A percentile compares a stretch with the other conserved stretches of the same genome.
These are phyloP conservation scores for Lophiotrema nucula DNA, from an alignment of 495 filamentous ascomycete genomes.

Conservation along the genomic window DNA sequence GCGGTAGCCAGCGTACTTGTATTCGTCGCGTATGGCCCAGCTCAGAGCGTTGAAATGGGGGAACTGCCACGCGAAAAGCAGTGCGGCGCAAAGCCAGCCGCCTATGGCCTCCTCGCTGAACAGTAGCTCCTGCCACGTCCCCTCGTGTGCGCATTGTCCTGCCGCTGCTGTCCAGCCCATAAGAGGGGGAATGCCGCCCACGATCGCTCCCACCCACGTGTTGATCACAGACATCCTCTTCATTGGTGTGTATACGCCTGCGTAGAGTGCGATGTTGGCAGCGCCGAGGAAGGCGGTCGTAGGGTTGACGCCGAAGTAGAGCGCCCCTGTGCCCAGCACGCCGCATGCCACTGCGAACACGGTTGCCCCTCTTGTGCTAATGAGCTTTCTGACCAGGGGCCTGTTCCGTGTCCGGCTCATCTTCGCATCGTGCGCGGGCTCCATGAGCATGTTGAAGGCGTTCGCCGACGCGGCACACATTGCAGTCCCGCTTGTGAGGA, in stretches of 20 bases:
- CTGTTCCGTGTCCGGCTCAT: conserved; percentile 91
- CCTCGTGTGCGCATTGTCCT: conserved; percentile 77
- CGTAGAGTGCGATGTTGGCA: conserved; percentile 84
- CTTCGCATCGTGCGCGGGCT: conserved; percentile 82
- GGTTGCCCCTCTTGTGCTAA: conserved; percentile 71
- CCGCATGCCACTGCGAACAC: conserved; percentile 75
- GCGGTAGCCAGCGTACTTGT: conserved; percentile 78
- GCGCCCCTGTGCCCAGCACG: conserved; percentile 58
- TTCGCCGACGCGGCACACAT: conserved; percentile 85
- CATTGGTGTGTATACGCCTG: conserved; percentile 86
- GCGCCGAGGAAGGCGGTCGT: conserved; percentile 84
- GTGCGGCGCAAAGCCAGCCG: conserved; percentile 81
- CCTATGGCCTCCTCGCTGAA: conserved; percentile 68
- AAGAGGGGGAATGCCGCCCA: conserved; percentile 89
- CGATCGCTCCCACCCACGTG: conserved; percentile 91
- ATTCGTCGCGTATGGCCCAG: conserved; percentile 85
- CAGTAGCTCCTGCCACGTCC: conserved; percentile 74
- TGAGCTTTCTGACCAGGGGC: conserved; percentile 79
- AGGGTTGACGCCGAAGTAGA: conserved; percentile 91
- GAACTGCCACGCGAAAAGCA: conserved; percentile 96
- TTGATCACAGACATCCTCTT: conserved; percentile 86
- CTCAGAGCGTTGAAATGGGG: conserved; percentile 94
- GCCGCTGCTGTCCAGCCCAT: conserved; percentile 98
- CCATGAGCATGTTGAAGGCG: conserved; percentile 94
- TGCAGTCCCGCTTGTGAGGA: conserved; percentile 86